These are phyloP conservation scores for Apiotrichum veenhuisii DNA, from an alignment of 1,284 basidiomycete genomes.

Conservation along the genomic window DNA sequence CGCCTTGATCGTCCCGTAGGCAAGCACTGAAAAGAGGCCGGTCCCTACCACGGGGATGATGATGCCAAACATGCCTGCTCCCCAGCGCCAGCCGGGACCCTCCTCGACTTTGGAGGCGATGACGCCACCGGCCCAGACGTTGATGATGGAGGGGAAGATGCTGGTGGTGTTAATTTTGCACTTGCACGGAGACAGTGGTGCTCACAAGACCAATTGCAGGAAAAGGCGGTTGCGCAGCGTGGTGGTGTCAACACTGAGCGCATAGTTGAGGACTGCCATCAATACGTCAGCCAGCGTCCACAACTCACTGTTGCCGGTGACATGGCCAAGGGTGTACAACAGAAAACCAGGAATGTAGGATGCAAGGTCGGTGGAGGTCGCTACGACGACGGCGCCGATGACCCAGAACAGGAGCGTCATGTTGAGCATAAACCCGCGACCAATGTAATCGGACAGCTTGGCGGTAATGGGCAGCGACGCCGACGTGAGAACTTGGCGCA, in stretches of 20 bases:
- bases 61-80: constrained; percentile 51
- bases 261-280: constrained; percentile 40
- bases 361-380: constrained; percentile 37
- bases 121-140: constrained; percentile 18
- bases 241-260: constrained; percentile 50
- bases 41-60: constrained; percentile 46
- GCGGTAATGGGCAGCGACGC: constrained; percentile 41
- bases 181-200: not conserved
- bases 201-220: constrained; percentile 45
- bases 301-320: constrained; percentile 16
- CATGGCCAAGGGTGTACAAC: constrained; percentile 28
- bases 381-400: constrained; percentile 47
- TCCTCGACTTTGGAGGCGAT: constrained; percentile 7
- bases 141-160: constrained; percentile 25
- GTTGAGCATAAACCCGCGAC: constrained; percentile 45
- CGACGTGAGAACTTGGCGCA: constrained; percentile 38
- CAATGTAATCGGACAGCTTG: constrained; percentile 48
- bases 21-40: constrained; percentile 41
- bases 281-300: too few species aligned
- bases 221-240: constrained; percentile 50
- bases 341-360: constrained; percentile 47
- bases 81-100: constrained; percentile 49
- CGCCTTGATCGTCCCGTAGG: constrained; percentile 33
- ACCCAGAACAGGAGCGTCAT: constrained; percentile 48
- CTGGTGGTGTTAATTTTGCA: not conserved